Evolutionary conservation across 129 eudicot genomes (phyloP).

Genomic region (Smallanthus sonchifolius): DNA sequence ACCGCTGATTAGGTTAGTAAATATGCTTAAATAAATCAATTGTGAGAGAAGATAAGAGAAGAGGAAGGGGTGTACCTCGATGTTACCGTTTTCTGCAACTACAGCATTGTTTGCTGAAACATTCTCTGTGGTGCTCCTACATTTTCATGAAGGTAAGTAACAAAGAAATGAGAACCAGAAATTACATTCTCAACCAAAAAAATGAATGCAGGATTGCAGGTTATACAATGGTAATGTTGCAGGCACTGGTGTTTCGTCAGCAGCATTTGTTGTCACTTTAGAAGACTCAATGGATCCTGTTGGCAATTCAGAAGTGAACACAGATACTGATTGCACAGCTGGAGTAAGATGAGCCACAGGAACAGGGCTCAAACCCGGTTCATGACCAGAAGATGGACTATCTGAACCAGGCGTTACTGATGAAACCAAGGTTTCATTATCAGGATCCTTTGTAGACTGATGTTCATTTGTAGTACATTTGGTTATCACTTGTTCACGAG

Average conservation of each 20-base stretch:
- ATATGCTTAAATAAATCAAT: not conserved
- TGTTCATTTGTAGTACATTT: conserved; percentile 25
- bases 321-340: conserved; percentile 36
- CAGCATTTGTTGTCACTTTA: conserved; percentile 31
- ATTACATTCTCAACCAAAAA: not conserved
- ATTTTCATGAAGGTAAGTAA: conserved; percentile 11
- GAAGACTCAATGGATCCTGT: conserved; percentile 36
- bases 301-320: conserved; percentile 36
- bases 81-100: conserved; percentile 32
- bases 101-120: conserved; percentile 37
- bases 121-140: conserved; percentile 41
- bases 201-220: conserved; percentile 5
- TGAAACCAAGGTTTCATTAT: conserved; percentile 33
- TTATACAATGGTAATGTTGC: conserved; percentile 33
- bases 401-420: conserved; percentile 31
- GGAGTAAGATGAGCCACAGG: conserved; percentile 42
- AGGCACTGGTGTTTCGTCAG: conserved; percentile 30
- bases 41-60: not conserved
- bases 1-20: conserved; percentile 19
- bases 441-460: conserved; percentile 37
- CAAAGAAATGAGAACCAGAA: not conserved
- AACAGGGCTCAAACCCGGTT: conserved; percentile 49
- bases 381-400: conserved; percentile 36
- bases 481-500: conserved; percentile 54
- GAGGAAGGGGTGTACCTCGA: conserved; percentile 37